These are phyloP conservation scores for Mycena capillaripes DNA, from an alignment of 768 basidiomycete species.

Conservation along the genomic window DNA sequence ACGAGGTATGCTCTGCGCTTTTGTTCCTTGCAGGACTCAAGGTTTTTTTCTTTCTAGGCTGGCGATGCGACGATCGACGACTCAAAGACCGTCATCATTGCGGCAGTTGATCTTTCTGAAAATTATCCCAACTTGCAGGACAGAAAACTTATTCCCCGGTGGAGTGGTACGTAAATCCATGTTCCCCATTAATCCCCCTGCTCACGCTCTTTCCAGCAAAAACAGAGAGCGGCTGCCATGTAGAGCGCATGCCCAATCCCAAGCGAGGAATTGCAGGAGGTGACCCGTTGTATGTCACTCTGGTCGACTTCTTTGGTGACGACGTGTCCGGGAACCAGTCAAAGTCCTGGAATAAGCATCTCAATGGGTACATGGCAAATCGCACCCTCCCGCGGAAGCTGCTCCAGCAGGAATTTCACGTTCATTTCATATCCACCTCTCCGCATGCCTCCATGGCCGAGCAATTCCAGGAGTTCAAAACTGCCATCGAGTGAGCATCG, in stretches of 20 bases:
- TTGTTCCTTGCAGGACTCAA: neutral
- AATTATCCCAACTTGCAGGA: slow-evolving; percentile 12
- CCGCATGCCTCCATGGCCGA: too few species aligned
- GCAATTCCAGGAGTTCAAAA: too few species aligned
- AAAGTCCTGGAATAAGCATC: slow-evolving; percentile 17
- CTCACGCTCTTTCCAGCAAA: neutral
- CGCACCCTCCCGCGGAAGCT: slow-evolving; percentile 6
- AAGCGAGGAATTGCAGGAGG: neutral
- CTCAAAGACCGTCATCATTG: slow-evolving; percentile 9
- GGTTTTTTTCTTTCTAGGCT: neutral
- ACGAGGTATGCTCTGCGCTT: neutral
- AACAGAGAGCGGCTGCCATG: neutral
- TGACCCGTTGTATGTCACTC: neutral
- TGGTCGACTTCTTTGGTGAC: slow-evolving; percentile 1
- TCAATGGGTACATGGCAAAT: slow-evolving; percentile 10
- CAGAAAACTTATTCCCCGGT: neutral
- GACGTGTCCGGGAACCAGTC: slow-evolving; percentile 1
- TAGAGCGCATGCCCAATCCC: slow-evolving; percentile 3
- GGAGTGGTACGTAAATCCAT: neutral
- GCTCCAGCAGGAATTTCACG: too few species aligned
- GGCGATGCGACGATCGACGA: slow-evolving; percentile 9
- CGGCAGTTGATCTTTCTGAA: neutral
- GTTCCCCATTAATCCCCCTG: neutral
- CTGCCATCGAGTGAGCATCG: neutral
- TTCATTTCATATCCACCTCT: too few species aligned